phyloP scores from a whole-genome alignment of 2,329 filamentous ascomycete species.

The Cladobotryum mycophilum region DNA sequence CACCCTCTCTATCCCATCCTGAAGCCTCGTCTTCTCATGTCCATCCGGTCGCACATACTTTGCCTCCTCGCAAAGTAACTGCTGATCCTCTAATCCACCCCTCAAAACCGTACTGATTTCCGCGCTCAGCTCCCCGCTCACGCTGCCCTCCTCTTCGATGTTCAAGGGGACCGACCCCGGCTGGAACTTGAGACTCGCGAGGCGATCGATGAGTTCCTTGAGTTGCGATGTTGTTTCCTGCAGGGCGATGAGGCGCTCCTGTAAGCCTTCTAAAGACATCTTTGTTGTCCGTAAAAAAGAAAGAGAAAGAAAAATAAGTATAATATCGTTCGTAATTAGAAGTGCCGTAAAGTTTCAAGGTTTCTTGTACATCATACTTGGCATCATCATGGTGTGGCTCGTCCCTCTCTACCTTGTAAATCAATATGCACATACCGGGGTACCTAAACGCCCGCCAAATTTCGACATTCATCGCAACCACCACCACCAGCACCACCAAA shows the following conservation, averaged over 20 bases:
- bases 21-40: slow-evolving; percentile 58
- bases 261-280: slow-evolving; percentile 55
- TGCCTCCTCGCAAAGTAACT: slow-evolving; percentile 71
- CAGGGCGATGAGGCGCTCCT: slow-evolving; percentile 52
- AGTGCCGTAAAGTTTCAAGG: not conserved
- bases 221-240: slow-evolving; percentile 58
- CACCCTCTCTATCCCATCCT: slow-evolving; percentile 60
- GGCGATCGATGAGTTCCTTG: slow-evolving; percentile 51
- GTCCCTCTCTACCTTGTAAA: slow-evolving; percentile 5
- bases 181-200: slow-evolving; percentile 52
- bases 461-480: not conserved
- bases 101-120: slow-evolving; percentile 77
- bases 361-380: not conserved
- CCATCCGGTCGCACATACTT: slow-evolving; percentile 55
- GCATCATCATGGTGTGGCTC: not conserved
- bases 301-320: not conserved
- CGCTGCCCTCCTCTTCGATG: slow-evolving; percentile 43
- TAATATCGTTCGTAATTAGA: not conserved
- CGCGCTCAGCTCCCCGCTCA: slow-evolving; percentile 64
- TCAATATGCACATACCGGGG: slow-evolving; percentile 11
- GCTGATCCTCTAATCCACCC: slow-evolving; percentile 76
- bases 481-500: not conserved
- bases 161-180: slow-evolving; percentile 50
- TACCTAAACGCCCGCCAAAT: slow-evolving; percentile 4
- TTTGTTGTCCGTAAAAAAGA: slow-evolving; percentile 1